These are phyloP conservation scores for Fusarium subtropicale DNA, from an alignment of 2,329 filamentous ascomycete species.

Conservation along the genomic window DNA sequence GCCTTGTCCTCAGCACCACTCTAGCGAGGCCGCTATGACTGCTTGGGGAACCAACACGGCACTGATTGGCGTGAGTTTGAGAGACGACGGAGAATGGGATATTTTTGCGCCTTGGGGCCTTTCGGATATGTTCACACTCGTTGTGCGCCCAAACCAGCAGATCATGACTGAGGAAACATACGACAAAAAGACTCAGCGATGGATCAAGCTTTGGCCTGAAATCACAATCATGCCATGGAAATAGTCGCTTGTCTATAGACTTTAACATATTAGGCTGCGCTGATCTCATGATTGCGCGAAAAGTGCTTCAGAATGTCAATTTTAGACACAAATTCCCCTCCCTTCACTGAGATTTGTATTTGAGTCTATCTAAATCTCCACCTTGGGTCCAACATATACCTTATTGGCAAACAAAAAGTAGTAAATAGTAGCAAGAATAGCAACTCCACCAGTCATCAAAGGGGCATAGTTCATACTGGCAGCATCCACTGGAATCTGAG, in stretches of 20 bases:
- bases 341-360: rapidly evolving
- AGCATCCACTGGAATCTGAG: conserved; percentile 41
- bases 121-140: conserved; percentile 52
- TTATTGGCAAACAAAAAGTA: conserved; percentile 57
- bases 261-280: neutral
- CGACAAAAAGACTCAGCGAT: conserved; percentile 49
- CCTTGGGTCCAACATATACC: conserved; percentile 58
- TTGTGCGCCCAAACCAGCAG: conserved; percentile 50
- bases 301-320: neutral
- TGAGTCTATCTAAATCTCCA: conserved; percentile 23
- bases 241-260: neutral
- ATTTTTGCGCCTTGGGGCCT: conserved; percentile 53
- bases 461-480: conserved; percentile 60
- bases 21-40: conserved; percentile 50
- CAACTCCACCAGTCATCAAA: conserved; percentile 55
- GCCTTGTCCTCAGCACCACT: conserved; percentile 47
- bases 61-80: conserved; percentile 49
- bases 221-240: conserved; percentile 48
- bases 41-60: conserved; percentile 53
- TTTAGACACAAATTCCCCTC: no score
- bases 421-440: conserved; percentile 58
- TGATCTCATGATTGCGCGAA: neutral
- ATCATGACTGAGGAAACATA: conserved; percentile 47
- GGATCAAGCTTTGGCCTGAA: conserved; percentile 48
- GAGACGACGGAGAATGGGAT: conserved; percentile 46